phyloP scores from a whole-genome alignment of 192 early-diverging fungal genomes.

The Spizellomyces sp. region DNA sequence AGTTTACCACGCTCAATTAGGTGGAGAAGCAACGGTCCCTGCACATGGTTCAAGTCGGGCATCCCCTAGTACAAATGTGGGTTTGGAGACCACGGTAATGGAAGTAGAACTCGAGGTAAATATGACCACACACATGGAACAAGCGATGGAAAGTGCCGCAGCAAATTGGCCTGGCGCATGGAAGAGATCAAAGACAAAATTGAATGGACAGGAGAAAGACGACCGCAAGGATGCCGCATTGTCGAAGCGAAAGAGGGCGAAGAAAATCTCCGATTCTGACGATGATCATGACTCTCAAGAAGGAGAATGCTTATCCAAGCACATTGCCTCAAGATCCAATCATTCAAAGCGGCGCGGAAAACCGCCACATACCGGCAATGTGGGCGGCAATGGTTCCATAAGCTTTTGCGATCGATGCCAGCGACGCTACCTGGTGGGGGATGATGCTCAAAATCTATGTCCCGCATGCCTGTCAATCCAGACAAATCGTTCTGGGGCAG shows the following conservation, averaged over 20 bases:
- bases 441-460: slow-evolving; percentile 12
- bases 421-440: slow-evolving; percentile 19
- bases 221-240: neutral
- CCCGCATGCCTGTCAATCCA: slow-evolving; percentile 33
- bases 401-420: slow-evolving; percentile 36
- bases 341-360: slow-evolving; percentile 28
- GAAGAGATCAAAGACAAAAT: neutral
- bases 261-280: neutral
- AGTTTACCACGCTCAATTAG: too few relatives aligned
- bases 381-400: slow-evolving; percentile 8
- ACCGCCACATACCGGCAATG: neutral
- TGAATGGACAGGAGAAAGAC: neutral
- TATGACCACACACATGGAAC: neutral
- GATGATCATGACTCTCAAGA: neutral
- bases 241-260: slow-evolving; percentile 21
- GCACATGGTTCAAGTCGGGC: neutral
- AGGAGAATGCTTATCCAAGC: neutral
- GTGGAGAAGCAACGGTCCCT: too few relatives aligned
- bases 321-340: slow-evolving; percentile 13
- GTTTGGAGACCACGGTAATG: slow-evolving; percentile 11
- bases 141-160: neutral
- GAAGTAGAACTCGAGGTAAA: neutral
- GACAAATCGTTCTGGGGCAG: neutral
- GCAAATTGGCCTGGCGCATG: neutral
- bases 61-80: neutral